Percentiles rank a stretch among this genome's conserved stretches.
Conservation (phyloP, 306 rosid genomes). For the Casuarina equisetifolia region DNA sequence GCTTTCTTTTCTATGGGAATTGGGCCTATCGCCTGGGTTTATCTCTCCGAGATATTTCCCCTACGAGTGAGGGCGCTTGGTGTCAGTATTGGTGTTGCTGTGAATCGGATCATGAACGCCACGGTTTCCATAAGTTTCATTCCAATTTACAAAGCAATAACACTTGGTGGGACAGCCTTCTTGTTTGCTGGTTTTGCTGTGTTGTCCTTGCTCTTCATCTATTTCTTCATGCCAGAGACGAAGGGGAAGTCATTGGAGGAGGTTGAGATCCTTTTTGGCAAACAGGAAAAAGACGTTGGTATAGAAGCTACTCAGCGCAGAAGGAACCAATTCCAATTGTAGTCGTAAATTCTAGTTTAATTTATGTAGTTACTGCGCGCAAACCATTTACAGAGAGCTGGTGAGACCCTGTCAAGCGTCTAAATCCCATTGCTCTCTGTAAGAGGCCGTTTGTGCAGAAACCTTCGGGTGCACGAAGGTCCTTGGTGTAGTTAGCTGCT, state of each 20-base stretch:
- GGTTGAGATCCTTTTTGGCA: slow-evolving; percentile 57
- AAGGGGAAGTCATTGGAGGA: slow-evolving; percentile 78
- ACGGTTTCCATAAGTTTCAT: slow-evolving; percentile 60
- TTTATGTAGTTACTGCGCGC: not conserved
- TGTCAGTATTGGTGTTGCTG: slow-evolving; percentile 63
- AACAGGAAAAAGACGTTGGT: not conserved
- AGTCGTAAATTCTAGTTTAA: not conserved
- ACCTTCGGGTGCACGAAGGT: not conserved
- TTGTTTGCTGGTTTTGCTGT: slow-evolving; percentile 64
- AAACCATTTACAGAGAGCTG: not conserved
- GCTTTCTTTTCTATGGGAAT: slow-evolving; percentile 71
- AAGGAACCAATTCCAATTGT: not conserved
- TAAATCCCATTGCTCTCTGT: not conserved
- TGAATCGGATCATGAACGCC: slow-evolving; percentile 70
- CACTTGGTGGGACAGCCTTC: slow-evolving; percentile 77
- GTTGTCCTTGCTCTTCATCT: slow-evolving; percentile 68
- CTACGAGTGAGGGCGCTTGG: slow-evolving; percentile 76
- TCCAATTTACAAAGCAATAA: slow-evolving; percentile 60
- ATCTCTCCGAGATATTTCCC: slow-evolving; percentile 79
- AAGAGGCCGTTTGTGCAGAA: not conserved
- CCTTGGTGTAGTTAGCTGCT: no score
- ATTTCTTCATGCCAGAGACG: slow-evolving; percentile 70
- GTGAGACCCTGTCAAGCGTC: not conserved
- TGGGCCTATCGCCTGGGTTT: slow-evolving; percentile 83
- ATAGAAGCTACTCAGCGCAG: not conserved